Base-by-base conservation (phyloP, 495 filamentous ascomycete species). In the Neurospora terricola region DNA sequence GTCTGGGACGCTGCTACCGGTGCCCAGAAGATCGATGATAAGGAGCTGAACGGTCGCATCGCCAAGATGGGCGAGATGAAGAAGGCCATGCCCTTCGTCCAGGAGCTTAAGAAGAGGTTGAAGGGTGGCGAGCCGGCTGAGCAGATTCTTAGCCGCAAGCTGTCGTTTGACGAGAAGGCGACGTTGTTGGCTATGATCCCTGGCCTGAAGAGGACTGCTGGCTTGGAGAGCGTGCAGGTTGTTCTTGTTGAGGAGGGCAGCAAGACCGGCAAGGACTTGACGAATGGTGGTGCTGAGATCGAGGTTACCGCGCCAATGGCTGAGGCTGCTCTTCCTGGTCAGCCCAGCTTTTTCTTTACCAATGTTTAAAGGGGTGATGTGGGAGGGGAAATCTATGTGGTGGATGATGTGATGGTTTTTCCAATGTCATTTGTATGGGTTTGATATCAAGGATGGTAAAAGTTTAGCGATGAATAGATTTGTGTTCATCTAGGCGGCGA, bases 51-150 rank as follows among this genome's bases (percentile, higher is more conserved):
- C 76, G 87, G 87, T 70, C 88, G 90, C 77, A 87, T 95, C 27
- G 88, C 86, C 76, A 94, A 94, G 83, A 88, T 96, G 78, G 82
- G 81, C 66, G 95, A 98, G 82, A 93, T 92, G 88, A 99, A 99
- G 88, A 93, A 95, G 82, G 95, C 93, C 36, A 98, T 98, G 96
- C 96, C 96, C 6, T 99, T 98, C 78, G 90, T 98, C 5, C 94
- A 98, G 81, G 82, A 78, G 2, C 82, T 99, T 69, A 98, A 97
- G 90, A 91, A 88, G 77, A 87, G 92, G 23, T 86, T 99, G 34
- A 80, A 91, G 62, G 80, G 78, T 27, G 88, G 87, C 48, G 87
- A 89, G 79, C 81, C 85, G 39, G 83, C 87, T 9, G 83, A 88
- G 23, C 84, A 78, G 10, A 94, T 98, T 54, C 91, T 98, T 76